Percentiles rank a stretch among this genome's conserved stretches.
Evolutionary conservation across 768 basidiomycete genomes (phyloP).

Genomic region (Filobasidium floriforme): DNA sequence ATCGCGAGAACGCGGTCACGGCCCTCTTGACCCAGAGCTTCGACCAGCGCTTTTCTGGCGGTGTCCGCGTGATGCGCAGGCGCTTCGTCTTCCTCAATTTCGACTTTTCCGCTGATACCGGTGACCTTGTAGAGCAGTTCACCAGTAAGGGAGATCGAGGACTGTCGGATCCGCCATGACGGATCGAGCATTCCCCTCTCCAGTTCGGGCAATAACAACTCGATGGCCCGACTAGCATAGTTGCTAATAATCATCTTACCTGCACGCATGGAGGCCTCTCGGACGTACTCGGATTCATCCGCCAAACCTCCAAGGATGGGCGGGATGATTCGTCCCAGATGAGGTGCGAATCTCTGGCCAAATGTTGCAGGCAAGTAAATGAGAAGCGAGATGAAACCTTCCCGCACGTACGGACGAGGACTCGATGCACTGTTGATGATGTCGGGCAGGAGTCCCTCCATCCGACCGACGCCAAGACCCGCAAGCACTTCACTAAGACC

Average conservation of each 20-base stretch:
- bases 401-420: slow-evolving; percentile 79
- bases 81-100: slow-evolving; percentile 57
- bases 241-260: slow-evolving; percentile 95
- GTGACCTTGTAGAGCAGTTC: slow-evolving; percentile 94
- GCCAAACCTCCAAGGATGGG: slow-evolving; percentile 87
- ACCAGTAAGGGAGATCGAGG: slow-evolving; percentile 89
- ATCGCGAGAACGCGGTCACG: slow-evolving; percentile 85
- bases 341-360: slow-evolving; percentile 90
- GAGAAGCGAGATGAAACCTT: slow-evolving; percentile 96
- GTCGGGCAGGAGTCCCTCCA: slow-evolving; percentile 84
- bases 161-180: slow-evolving; percentile 92
- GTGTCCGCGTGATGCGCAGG: slow-evolving; percentile 65
- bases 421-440: slow-evolving; percentile 87
- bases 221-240: slow-evolving; percentile 84
- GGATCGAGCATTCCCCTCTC: slow-evolving; percentile 91
- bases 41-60: slow-evolving; percentile 75
- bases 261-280: slow-evolving; percentile 97
- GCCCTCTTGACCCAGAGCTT: slow-evolving; percentile 78
- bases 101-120: slow-evolving; percentile 82
- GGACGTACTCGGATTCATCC: slow-evolving; percentile 86
- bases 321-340: slow-evolving; percentile 84
- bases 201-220: slow-evolving; percentile 84
- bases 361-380: slow-evolving; percentile 94
- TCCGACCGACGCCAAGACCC: slow-evolving; percentile 92
- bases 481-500: slow-evolving; percentile 91